Percentiles rank a stretch among this genome's conserved stretches.
phyloP scores from a whole-genome alignment of 106 monocot species.

The Dactylorhiza incarnata region DNA sequence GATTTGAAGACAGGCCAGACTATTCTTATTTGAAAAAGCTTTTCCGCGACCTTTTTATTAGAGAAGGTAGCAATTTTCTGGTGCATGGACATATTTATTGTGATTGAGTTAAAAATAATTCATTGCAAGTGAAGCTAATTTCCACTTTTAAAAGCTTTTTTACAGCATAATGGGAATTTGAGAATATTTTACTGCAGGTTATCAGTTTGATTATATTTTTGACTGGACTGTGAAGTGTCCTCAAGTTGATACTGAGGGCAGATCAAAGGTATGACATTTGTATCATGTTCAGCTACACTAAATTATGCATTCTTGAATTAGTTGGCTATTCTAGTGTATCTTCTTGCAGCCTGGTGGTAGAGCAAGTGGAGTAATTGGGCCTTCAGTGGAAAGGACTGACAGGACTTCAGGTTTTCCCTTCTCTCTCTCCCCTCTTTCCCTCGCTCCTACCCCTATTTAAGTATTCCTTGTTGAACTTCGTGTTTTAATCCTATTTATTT shows the following conservation, averaged over 20 bases:
- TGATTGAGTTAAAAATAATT: background rate
- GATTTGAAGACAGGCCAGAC: constrained; percentile 10
- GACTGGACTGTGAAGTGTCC: constrained; percentile 90
- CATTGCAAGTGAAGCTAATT: background rate
- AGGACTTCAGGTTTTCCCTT: constrained; percentile 39
- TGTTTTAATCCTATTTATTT: background rate
- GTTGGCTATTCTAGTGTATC: background rate
- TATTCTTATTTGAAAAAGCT: constrained; percentile 8
- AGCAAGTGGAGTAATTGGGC: constrained; percentile 41
- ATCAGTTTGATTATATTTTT: constrained; percentile 91
- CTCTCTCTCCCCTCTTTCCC: background rate
- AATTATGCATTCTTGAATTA: background rate
- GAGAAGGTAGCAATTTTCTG: constrained; percentile 3
- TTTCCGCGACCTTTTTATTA: constrained; percentile 7
- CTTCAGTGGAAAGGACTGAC: constrained; percentile 44
- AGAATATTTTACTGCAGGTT: constrained; percentile 37
- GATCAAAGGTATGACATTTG: constrained; percentile 36
- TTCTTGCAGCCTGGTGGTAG: constrained; percentile 42
- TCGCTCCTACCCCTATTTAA: background rate
- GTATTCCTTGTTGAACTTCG: background rate
- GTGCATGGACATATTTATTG: background rate
- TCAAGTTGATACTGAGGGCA: constrained; percentile 44
- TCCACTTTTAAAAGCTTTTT: background rate
- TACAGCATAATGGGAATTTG: background rate
- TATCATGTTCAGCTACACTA: background rate